These are phyloP conservation scores for Tricladium varicosporioides DNA, from an alignment of 2,329 filamentous ascomycete genomes.

Conservation along the genomic window DNA sequence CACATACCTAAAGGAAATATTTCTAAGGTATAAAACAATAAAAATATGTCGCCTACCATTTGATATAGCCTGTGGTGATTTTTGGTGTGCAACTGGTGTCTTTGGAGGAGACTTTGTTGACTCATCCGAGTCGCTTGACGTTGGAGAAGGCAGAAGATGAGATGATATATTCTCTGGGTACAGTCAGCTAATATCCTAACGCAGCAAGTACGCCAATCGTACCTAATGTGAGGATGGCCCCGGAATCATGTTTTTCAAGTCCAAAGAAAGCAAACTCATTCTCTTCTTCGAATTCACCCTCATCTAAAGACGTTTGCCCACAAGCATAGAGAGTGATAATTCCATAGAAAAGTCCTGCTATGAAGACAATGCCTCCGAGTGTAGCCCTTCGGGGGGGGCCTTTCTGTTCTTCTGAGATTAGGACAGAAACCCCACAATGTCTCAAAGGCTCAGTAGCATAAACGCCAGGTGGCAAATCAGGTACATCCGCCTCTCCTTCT, in stretches of 20 bases:
- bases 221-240: slow-evolving; percentile 4
- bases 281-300: not conserved
- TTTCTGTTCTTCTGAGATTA: slow-evolving; percentile 6
- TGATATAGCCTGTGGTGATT: not conserved
- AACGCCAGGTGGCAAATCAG: slow-evolving; percentile 10
- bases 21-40: too few relatives aligned
- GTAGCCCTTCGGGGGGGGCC: slow-evolving; percentile 7
- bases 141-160: not conserved
- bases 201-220: not conserved
- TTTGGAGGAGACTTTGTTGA: not conserved
- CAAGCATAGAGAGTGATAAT: slow-evolving; percentile 11
- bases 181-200: not conserved
- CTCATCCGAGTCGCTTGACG: not conserved
- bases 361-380: slow-evolving; percentile 12
- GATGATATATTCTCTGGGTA: slow-evolving; percentile 4
- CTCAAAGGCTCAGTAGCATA: slow-evolving; percentile 12
- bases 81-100: not conserved
- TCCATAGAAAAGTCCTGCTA: slow-evolving; percentile 10
- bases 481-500: slow-evolving; percentile 6
- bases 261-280: slow-evolving; percentile 6
- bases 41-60: not conserved
- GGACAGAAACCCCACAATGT: slow-evolving; percentile 12
- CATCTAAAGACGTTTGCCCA: slow-evolving; percentile 2
- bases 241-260: slow-evolving; percentile 5
- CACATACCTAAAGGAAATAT: too few relatives aligned